These are phyloP conservation scores for Aureobasidium lini DNA, from an alignment of 2,329 filamentous ascomycete genomes.

Conservation along the genomic window DNA sequence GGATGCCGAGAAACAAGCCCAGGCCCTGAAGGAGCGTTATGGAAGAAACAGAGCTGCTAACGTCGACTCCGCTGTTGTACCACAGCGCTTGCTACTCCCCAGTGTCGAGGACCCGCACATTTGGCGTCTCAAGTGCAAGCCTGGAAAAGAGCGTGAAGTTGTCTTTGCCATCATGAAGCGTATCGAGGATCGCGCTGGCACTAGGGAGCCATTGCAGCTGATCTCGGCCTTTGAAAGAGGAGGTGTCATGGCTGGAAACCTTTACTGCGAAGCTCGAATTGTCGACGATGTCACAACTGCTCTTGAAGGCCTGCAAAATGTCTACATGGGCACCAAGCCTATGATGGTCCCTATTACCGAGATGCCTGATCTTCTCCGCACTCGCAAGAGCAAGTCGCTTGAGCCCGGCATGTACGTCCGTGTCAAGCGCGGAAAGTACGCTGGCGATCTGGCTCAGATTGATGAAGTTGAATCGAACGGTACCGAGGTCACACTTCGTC, in stretches of 20 bases:
- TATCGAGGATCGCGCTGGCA: slow-evolving; percentile 69
- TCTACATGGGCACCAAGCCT: slow-evolving; percentile 82
- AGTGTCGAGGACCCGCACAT: slow-evolving; percentile 94
- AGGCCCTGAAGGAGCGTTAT: slow-evolving; percentile 79
- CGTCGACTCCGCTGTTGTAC: slow-evolving; percentile 67
- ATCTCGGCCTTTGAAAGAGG: slow-evolving; percentile 89
- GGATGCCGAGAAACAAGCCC: slow-evolving; percentile 89
- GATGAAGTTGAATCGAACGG: slow-evolving; percentile 90
- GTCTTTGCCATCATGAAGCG: slow-evolving; percentile 83
- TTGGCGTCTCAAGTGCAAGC: slow-evolving; percentile 87
- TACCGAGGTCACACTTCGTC: slow-evolving; percentile 74
- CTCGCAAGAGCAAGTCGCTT: slow-evolving; percentile 76
- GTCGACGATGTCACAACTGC: slow-evolving; percentile 79
- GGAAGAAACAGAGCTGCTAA: slow-evolving; percentile 61
- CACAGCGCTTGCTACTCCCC: slow-evolving; percentile 78
- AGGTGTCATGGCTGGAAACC: slow-evolving; percentile 81
- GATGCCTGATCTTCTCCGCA: slow-evolving; percentile 90
- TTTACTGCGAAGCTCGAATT: slow-evolving; percentile 87
- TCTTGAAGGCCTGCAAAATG: slow-evolving; percentile 76
- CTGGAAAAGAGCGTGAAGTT: slow-evolving; percentile 90
- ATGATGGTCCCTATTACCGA: slow-evolving; percentile 91
- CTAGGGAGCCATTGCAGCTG: slow-evolving; percentile 74
- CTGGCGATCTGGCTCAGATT: slow-evolving; percentile 84
- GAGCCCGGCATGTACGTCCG: slow-evolving; percentile 89
- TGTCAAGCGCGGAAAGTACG: slow-evolving; percentile 73